Conservation (phyloP, 2,329 filamentous ascomycete species). For the Fusarium bactridioides region DNA sequence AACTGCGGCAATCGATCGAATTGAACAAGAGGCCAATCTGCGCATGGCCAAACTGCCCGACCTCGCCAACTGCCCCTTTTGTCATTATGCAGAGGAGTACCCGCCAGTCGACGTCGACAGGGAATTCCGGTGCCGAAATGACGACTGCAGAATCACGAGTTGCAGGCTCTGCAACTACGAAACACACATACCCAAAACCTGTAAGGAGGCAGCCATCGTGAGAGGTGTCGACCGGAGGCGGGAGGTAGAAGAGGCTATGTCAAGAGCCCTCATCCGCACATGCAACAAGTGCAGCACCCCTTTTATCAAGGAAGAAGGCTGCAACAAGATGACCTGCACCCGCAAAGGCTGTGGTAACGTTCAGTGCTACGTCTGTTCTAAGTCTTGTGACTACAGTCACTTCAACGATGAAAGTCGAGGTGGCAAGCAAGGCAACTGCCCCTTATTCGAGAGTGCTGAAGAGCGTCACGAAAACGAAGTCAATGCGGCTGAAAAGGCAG, state of each 20-base stretch:
- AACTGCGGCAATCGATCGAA: constrained; percentile 68
- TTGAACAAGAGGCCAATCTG: constrained; percentile 76
- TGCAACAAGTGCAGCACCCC: constrained; percentile 77
- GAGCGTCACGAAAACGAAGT: constrained; percentile 70
- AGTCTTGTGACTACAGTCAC: constrained; percentile 72
- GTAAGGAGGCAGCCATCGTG: constrained; percentile 70
- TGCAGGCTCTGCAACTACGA: constrained; percentile 73
- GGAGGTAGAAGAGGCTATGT: constrained; percentile 84
- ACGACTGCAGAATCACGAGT: constrained; percentile 68
- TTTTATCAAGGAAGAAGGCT: constrained; percentile 81
- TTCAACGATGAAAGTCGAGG: constrained; percentile 65
- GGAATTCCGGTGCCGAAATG: constrained; percentile 76
- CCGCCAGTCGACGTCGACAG: constrained; percentile 71
- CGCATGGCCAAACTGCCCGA: constrained; percentile 75
- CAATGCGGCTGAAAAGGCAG: constrained; percentile 65
- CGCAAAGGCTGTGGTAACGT: constrained; percentile 59
- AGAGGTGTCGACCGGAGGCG: constrained; percentile 69
- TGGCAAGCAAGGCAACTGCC: constrained; percentile 65
- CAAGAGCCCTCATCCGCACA: constrained; percentile 75
- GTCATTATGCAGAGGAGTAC: constrained; percentile 79
- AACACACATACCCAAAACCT: constrained; percentile 77
- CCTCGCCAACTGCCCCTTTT: constrained; percentile 81
- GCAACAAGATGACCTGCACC: constrained; percentile 83
- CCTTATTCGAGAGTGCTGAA: constrained; percentile 70
- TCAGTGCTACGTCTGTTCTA: constrained; percentile 76